Conservation (phyloP, 2,329 filamentous ascomycete species). For the Gaeumannomyces tritici region DNA sequence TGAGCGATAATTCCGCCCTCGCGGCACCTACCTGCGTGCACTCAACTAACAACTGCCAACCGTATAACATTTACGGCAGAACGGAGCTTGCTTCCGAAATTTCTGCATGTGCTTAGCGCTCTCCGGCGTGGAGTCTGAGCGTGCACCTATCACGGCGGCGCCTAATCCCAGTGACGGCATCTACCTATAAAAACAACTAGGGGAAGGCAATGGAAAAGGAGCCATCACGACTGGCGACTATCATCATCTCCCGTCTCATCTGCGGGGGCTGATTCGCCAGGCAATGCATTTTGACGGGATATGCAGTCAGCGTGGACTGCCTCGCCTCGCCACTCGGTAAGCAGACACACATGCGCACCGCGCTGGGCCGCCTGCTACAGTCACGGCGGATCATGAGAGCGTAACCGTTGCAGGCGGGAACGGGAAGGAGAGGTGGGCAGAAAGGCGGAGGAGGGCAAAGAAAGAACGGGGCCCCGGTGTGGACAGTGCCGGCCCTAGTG, state of each 20-base stretch:
- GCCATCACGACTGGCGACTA: neutral
- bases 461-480: neutral
- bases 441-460: neutral
- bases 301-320: neutral
- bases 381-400: neutral
- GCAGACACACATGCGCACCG: neutral
- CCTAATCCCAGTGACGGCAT: neutral
- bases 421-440: neutral
- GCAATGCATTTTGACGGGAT: neutral
- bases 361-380: no score
- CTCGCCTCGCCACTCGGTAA: neutral
- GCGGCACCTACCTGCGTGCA: no score
- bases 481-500: neutral
- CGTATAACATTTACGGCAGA: neutral
- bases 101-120: neutral
- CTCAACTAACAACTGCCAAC: no score
- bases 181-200: neutral
- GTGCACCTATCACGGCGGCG: neutral
- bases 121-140: neutral
- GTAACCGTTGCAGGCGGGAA: slow-evolving; percentile 1
- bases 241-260: neutral
- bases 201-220: neutral
- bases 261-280: no score
- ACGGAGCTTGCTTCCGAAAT: neutral
- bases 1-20: no score